phyloP scores from a whole-genome alignment of 1,284 basidiomycete genomes.

The Naganishia cerealis region DNA sequence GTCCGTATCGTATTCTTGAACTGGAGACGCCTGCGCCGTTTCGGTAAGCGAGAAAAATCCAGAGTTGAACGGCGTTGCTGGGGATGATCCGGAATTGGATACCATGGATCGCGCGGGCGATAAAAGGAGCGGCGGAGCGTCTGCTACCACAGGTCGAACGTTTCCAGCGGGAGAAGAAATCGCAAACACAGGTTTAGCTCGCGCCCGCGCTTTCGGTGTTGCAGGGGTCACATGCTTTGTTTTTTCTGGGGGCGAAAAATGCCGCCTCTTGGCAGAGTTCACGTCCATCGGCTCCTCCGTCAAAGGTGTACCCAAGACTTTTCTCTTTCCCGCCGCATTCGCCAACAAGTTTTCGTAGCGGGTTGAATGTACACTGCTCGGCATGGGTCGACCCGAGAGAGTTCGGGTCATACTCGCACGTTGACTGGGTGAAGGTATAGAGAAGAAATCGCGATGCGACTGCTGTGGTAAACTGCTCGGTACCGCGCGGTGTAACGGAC shows the following conservation, averaged over 20 bases:
- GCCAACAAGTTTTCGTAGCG: not conserved
- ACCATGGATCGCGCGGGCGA: conserved; percentile 14
- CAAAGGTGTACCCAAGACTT: conserved; percentile 1
- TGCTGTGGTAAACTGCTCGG: conserved; percentile 16
- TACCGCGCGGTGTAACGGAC: not conserved
- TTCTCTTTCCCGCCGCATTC: conserved; percentile 1
- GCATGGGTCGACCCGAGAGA: not conserved
- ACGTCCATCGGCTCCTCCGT: not conserved
- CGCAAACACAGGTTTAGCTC: conserved; percentile 20
- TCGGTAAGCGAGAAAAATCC: not conserved
- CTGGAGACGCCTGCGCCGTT: conserved; percentile 10
- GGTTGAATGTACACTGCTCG: conserved; percentile 2
- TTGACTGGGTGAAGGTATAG: conserved; percentile 9
- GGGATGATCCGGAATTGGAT: conserved; percentile 10
- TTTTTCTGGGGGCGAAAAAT: conserved; percentile 14
- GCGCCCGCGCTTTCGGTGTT: not conserved
- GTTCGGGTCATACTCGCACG: conserved; percentile 21
- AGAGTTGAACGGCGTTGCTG: conserved; percentile 5
- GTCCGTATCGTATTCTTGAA: conserved; percentile 24
- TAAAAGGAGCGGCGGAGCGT: not conserved
- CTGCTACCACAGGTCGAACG: not conserved
- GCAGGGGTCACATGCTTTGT: not conserved
- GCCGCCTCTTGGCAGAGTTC: conserved; percentile 15
- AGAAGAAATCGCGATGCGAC: not conserved
- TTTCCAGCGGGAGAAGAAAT: not conserved